Conservation (phyloP, 495 filamentous ascomycete genomes). For the Tricharina praecox region DNA sequence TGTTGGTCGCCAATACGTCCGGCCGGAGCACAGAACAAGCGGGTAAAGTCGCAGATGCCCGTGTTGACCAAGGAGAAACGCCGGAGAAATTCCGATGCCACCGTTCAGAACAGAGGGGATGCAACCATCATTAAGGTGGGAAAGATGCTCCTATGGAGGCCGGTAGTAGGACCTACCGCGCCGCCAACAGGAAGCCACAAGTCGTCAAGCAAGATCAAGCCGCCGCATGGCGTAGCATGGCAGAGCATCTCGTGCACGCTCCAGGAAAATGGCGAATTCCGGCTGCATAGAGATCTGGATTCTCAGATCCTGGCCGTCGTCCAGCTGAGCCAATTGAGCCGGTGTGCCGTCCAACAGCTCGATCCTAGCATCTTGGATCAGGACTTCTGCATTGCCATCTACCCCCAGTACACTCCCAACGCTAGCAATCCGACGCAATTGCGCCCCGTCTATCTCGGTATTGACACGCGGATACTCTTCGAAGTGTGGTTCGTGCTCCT, state of each 20-base stretch:
- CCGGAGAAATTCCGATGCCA: slow-evolving; percentile 43
- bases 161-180: slow-evolving; percentile 36
- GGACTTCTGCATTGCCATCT: slow-evolving; percentile 88
- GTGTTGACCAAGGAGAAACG: slow-evolving; percentile 33
- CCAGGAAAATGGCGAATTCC: slow-evolving; percentile 89
- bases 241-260: slow-evolving; percentile 79
- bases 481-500: slow-evolving; percentile 95
- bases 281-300: slow-evolving; percentile 70
- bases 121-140: slow-evolving; percentile 92
- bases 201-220: slow-evolving; percentile 11
- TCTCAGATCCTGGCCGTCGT: slow-evolving; percentile 61
- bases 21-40: slow-evolving; percentile 53
- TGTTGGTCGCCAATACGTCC: slow-evolving; percentile 87
- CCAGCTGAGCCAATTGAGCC: slow-evolving; percentile 73
- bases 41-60: slow-evolving; percentile 46
- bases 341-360: slow-evolving; percentile 76
- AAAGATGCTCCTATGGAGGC: slow-evolving; percentile 84
- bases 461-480: slow-evolving; percentile 76
- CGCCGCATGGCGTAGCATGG: slow-evolving; percentile 34
- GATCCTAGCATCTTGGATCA: slow-evolving; percentile 85
- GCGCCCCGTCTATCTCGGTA: slow-evolving; percentile 62
- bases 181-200: slow-evolving; percentile 13
- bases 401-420: slow-evolving; percentile 57
- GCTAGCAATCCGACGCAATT: slow-evolving; percentile 46
- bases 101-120: slow-evolving; percentile 41